A percentile compares a stretch with the other conserved stretches of the same genome.
phyloP scores from a whole-genome alignment of 805 yeast species.

The Yarrowia yakushimensis region DNA sequence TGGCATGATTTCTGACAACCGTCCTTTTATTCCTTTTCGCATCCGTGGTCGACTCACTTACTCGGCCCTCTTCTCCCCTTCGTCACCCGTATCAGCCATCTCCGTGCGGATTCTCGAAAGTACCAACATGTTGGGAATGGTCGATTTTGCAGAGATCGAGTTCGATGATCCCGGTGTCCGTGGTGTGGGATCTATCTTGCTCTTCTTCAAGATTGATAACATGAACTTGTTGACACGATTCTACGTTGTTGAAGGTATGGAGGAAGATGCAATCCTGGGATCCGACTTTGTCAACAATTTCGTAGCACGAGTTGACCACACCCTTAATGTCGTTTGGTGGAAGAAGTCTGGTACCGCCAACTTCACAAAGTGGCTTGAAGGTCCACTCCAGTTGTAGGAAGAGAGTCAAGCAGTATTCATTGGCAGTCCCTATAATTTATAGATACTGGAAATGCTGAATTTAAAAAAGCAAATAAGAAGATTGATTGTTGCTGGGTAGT shows the following conservation, averaged over 20 bases:
- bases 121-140: slow-evolving; percentile 19
- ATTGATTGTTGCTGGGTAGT: too few relatives aligned
- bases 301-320: slow-evolving; percentile 1
- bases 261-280: slow-evolving; percentile 7
- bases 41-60: slow-evolving; percentile 3
- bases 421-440: too few relatives aligned
- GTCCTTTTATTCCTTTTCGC: slow-evolving; percentile 5
- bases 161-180: slow-evolving; percentile 2
- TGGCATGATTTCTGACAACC: neutral
- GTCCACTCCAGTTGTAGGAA: slow-evolving; percentile 1
- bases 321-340: slow-evolving; percentile 15
- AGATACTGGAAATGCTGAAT: too few relatives aligned
- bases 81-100: neutral
- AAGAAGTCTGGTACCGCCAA: neutral
- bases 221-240: slow-evolving; percentile 4
- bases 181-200: slow-evolving; percentile 7
- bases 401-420: too few relatives aligned
- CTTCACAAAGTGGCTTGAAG: slow-evolving; percentile 17
- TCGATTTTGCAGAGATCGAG: slow-evolving; percentile 8
- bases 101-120: slow-evolving; percentile 3
- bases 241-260: slow-evolving; percentile 14
- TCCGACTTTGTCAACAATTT: slow-evolving; percentile 16
- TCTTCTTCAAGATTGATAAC: slow-evolving; percentile 16
- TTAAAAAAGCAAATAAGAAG: too few relatives aligned
- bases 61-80: slow-evolving; percentile 3